Evolutionary conservation across 2,329 filamentous ascomycete genomes (phyloP).

Genomic region (Geoglossum cookeanum): DNA sequence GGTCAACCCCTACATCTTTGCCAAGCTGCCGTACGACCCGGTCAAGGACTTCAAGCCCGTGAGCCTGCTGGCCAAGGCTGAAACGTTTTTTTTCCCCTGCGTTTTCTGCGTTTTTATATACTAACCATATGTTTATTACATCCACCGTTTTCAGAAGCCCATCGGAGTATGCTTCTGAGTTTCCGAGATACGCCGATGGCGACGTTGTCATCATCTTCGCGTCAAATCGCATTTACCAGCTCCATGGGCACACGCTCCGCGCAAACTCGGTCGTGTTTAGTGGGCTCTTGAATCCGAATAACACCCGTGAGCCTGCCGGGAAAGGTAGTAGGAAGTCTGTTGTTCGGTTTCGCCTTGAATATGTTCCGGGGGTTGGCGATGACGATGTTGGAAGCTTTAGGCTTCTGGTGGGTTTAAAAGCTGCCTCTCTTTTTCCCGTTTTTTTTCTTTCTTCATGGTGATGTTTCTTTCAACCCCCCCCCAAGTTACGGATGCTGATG

Average conservation of each 20-base stretch:
- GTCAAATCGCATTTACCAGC: conserved; percentile 18
- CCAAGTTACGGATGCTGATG: neutral
- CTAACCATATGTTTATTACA: no score
- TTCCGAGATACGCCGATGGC: conserved; percentile 17
- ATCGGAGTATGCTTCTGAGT: no score
- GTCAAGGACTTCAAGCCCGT: no score
- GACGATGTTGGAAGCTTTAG: neutral
- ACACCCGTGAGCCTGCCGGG: conserved; percentile 4
- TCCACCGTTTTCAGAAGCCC: no score
- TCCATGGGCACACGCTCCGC: conserved; percentile 21
- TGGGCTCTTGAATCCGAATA: conserved; percentile 11
- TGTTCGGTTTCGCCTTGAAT: neutral
- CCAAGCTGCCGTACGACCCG: no score
- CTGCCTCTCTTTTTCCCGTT: neutral
- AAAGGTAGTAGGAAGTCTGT: neutral
- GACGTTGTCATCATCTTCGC: conserved; percentile 22
- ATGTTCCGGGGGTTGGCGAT: neutral
- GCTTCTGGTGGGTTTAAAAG: neutral
- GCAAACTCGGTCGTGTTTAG: conserved; percentile 10
- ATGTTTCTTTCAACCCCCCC: neutral
- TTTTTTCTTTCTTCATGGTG: neutral
- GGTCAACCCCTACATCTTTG: no score
- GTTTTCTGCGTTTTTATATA: no score
- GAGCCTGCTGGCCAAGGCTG: no score
- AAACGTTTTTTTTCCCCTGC: no score